phyloP scores from a whole-genome alignment of 192 early-diverging fungal species.

The Geranomyces variabilis region DNA sequence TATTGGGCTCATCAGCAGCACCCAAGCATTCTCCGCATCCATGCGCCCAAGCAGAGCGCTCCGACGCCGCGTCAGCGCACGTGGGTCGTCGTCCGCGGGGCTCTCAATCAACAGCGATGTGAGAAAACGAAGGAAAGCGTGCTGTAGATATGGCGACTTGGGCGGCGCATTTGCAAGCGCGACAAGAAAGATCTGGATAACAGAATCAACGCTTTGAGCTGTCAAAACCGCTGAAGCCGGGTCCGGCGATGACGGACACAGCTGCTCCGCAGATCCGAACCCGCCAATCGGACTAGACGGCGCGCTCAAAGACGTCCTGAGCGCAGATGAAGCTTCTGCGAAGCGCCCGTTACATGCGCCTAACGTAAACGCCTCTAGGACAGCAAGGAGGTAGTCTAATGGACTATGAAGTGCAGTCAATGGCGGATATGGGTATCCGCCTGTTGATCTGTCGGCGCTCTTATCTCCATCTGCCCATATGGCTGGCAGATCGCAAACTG shows the following conservation, averaged over 20 bases:
- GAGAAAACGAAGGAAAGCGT: background rate
- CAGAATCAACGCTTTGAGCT: background rate
- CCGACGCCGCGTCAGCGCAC: background rate
- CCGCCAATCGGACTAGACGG: background rate
- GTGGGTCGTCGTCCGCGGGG: background rate
- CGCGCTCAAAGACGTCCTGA: background rate
- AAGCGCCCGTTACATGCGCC: background rate
- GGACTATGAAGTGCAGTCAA: background rate
- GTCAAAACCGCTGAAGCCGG: background rate
- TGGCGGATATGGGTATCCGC: background rate
- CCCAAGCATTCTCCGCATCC: slow-evolving; percentile 17
- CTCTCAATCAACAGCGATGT: background rate
- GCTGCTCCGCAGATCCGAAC: background rate
- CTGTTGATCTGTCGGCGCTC: background rate
- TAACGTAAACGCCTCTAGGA: background rate
- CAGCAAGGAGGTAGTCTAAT: background rate
- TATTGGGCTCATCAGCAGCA: background rate
- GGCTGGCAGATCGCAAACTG: background rate
- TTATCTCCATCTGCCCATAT: background rate
- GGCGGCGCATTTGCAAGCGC: background rate
- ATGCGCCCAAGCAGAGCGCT: slow-evolving; percentile 5
- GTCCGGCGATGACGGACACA: background rate
- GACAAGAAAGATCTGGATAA: background rate
- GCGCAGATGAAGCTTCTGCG: background rate
- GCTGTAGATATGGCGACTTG: background rate